Evolutionary conservation across 2,329 filamentous ascomycete genomes (phyloP), one percentile per base, ranked within the genome.

Genomic region (Aspergillus arachidicola): DNA sequence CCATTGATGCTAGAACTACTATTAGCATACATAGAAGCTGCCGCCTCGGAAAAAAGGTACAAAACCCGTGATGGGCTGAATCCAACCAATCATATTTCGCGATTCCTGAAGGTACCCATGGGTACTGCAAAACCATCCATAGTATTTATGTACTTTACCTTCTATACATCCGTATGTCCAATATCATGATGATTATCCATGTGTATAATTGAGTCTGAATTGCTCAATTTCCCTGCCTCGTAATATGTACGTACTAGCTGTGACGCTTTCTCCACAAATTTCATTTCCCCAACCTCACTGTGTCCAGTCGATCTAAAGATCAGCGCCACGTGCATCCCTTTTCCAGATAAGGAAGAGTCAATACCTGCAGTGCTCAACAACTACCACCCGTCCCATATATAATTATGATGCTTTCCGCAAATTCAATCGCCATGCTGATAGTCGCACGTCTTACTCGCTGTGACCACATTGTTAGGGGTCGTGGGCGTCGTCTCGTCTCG

Each of bases 251-350:
- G 48, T 51, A 51, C 28, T 51, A 51, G 16, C 10, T 26, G 12
- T 50, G 46, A 50, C 14, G 16, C 26, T 11, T 32, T 30, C 48
- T 51, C 48, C 48, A 51, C 48, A 34, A 30, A 51, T 21, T 11
- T 12, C 4, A 32, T 30, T 32, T 51, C 28, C 28, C 28, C 11
- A 19, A 9, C 11, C 48, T 51, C 48, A 51, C 26, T 10, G 16
- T 51, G 34, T 55, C 51, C 51, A 55, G 51, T 55, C 32, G 34
- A 38, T 55, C 34, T 16, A 28, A 38, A 55, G 51, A 55, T 38
- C 21, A 36, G 51, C 51, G 34, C 51, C 51, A 55, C 51, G 51
- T 55, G 51, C 51, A 38, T 36, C 14, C n/a, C 11, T 11, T 55
- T 55, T 38, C 51, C 34, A 32, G 34, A 55, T 55, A 36, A 10